Evolutionary conservation across 352 stramenopile genomes (phyloP), one percentile per base, ranked within the genome.

Genomic region (Phytopythium kandeliae): DNA sequence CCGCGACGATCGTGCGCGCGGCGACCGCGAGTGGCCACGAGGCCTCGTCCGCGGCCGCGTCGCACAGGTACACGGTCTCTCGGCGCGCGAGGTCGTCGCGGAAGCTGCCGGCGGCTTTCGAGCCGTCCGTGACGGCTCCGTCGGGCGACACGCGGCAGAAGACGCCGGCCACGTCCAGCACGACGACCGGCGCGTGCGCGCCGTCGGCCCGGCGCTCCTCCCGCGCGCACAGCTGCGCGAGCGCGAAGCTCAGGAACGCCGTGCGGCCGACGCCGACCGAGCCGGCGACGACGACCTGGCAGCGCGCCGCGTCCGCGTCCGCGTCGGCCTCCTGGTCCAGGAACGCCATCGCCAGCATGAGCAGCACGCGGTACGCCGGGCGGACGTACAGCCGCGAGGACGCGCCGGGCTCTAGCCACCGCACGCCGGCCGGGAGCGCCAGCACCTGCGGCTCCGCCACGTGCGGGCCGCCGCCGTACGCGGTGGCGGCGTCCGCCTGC

Each of bases 261-360:
- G 63, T 68, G 50, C 75, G 75, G 37, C 69, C 69, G 0, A 69
- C 60, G 42, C 69, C 65, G 16, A 53, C 55, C 19, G 69, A 66
- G 8, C 69, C 69, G 11, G 65, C 71, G 52, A 78, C 40, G 16
- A 69, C 42, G 1, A 74, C 48, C 5, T 67, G 53, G 42, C 67
- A 51, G 44, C n/a, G 17, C 31, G 6, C 31, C 10, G 11, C 31
- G 21, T 5, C 38, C 13, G 17, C 36, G 5, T 42, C 25, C 22
- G 43, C 36, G 4, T 55, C 54, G 19, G 57, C 50, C 15, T 55
- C 24, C 19, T 67, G 55, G 16, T 67, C 54, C 15, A 70, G 51
- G 35, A 69, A 69, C 19, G 62, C 53, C 48, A 51, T 62, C 24
- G 57, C 43, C 40, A 69, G 42, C 34, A 69, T 46, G 21, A 65